A percentile compares a stretch with the other conserved stretches of the same genome.
phyloP scores from a whole-genome alignment of 345 rosid species.

The Pugionium cornutum region DNA sequence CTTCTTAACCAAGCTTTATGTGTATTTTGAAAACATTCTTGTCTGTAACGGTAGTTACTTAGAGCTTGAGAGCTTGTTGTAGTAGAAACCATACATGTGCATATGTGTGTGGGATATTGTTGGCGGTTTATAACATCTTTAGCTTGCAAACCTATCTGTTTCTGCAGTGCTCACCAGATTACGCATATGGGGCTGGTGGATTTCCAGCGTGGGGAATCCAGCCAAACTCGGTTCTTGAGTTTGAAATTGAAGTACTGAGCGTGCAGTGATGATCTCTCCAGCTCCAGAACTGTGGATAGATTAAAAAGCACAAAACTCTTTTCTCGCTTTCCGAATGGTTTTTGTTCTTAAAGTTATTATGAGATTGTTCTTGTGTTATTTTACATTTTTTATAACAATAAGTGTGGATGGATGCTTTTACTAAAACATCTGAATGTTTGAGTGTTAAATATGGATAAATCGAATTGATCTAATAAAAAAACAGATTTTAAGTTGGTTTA shows the following conservation, averaged over 20 bases:
- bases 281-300: not conserved
- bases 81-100: not conserved
- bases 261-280: conserved; percentile 45
- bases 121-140: conserved; percentile 1
- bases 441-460: not conserved
- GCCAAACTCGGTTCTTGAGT: conserved; percentile 77
- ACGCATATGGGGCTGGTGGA: conserved; percentile 85
- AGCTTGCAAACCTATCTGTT: conserved; percentile 1
- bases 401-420: not conserved
- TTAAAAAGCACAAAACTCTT: conserved; percentile 19
- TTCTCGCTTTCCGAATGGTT: not conserved
- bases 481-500: not conserved
- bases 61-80: not conserved
- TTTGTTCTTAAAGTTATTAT: not conserved
- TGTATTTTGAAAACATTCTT: conserved; percentile 1
- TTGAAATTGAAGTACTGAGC: conserved; percentile 82
- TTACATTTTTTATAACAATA: not conserved
- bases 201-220: conserved; percentile 87
- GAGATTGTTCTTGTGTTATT: not conserved
- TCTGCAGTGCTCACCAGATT: conserved; percentile 88
- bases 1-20: conserved; percentile 1
- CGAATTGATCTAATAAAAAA: not conserved
- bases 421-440: not conserved
- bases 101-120: not conserved
- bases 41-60: conserved; percentile 1